Percentiles rank a stretch among this genome's conserved stretches.
These are phyloP conservation scores for Flueggea neowawraea DNA, from an alignment of 441 rosid genomes.

Conservation along the genomic window DNA sequence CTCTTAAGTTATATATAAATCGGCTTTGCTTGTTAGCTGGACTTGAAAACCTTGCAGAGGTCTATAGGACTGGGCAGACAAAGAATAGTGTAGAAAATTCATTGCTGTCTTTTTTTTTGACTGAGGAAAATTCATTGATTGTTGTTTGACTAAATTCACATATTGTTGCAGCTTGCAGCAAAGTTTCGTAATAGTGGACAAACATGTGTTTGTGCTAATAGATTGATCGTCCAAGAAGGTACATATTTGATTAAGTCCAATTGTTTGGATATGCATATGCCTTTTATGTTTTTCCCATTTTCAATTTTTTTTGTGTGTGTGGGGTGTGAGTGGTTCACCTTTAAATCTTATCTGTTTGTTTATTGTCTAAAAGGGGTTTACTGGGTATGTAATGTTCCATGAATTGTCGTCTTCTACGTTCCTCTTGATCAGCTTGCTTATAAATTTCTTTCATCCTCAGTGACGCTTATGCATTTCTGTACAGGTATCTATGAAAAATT, in stretches of 20 bases:
- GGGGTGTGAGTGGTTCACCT: not conserved
- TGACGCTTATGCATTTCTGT: conserved; percentile 13
- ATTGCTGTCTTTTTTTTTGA: too few relatives aligned
- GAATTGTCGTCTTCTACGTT: not conserved
- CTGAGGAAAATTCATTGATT: too few relatives aligned
- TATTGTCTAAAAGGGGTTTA: not conserved
- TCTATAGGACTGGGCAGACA: too few relatives aligned
- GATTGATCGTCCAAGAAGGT: conserved; percentile 98
- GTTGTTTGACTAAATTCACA: not conserved
- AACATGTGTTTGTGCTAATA: conserved; percentile 97
- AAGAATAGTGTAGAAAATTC: too few relatives aligned
- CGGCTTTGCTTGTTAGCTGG: too few relatives aligned
- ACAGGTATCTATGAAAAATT: conserved; percentile 96
- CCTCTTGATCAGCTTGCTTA: not conserved
- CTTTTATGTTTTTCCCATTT: not conserved
- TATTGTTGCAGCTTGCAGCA: conserved; percentile 77
- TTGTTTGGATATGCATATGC: not conserved
- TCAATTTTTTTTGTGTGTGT: not conserved
- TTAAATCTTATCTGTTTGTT: not conserved
- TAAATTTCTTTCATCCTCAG: not conserved
- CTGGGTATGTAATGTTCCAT: not conserved
- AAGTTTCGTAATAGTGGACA: conserved; percentile 97
- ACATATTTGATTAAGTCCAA: conserved; percentile 16
- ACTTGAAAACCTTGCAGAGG: too few relatives aligned
- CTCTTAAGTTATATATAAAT: too few relatives aligned